phyloP scores from a whole-genome alignment of 345 rosid species.

The Bruguiera sexangula region DNA sequence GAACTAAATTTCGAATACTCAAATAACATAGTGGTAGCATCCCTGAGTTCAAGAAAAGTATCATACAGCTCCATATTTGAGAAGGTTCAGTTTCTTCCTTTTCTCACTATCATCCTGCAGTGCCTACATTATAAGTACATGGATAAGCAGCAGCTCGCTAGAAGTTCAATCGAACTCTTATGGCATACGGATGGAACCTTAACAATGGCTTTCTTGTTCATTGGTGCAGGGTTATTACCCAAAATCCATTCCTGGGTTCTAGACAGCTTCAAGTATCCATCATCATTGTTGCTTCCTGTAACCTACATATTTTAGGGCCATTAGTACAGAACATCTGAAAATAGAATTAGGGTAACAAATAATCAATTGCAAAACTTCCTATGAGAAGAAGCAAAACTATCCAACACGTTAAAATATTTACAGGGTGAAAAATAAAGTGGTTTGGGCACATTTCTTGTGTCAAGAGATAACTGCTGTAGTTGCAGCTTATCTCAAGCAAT shows the following conservation, averaged over 20 bases:
- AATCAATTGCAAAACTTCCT: background rate
- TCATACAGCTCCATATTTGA: conserved; percentile 90
- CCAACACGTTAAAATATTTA: background rate
- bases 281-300: conserved; percentile 28
- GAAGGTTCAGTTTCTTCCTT: conserved; percentile 81
- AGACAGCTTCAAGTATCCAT: conserved; percentile 74
- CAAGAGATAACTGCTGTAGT: background rate
- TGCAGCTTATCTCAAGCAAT: background rate
- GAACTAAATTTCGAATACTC: background rate
- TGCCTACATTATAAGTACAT: conserved; percentile 43
- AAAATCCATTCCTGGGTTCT: conserved; percentile 68
- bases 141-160: conserved; percentile 5
- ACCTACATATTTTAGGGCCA: conserved; percentile 36
- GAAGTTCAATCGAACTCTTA: background rate
- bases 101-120: conserved; percentile 68
- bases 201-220: conserved; percentile 59
- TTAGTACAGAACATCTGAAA: background rate
- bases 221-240: conserved; percentile 68
- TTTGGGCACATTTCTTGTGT: background rate
- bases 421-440: background rate
- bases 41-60: conserved; percentile 28
- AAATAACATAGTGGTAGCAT: background rate
- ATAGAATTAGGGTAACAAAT: background rate
- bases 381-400: background rate
- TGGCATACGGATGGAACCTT: conserved; percentile 39